These are phyloP conservation scores for Powellomyces hirtus DNA, from an alignment of 192 early-diverging fungal genomes.

Conservation along the genomic window DNA sequence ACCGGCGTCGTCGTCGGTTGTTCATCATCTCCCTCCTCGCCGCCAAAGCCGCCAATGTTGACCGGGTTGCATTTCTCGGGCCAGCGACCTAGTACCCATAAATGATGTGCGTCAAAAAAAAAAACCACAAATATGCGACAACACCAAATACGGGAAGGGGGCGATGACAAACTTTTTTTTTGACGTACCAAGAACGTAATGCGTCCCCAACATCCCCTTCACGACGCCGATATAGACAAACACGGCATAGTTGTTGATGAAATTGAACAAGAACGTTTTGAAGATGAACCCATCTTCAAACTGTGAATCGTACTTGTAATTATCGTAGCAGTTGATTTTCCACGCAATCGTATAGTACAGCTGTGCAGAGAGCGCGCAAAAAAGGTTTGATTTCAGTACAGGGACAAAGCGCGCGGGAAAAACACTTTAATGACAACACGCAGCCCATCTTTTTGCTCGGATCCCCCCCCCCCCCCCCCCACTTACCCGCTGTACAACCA, in stretches of 20 bases:
- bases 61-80: background rate
- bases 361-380: background rate
- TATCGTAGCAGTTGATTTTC: background rate
- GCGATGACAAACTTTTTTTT: too few relatives aligned
- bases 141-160: too few relatives aligned
- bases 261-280: slow-evolving; percentile 60
- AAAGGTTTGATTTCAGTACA: background rate
- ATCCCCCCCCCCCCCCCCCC: background rate
- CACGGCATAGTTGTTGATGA: slow-evolving; percentile 62
- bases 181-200: background rate
- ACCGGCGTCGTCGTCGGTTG: too few relatives aligned
- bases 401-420: too few relatives aligned
- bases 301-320: slow-evolving; percentile 14
- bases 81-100: background rate
- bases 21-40: too few relatives aligned
- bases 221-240: slow-evolving; percentile 60
- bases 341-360: background rate
- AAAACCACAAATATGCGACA: background rate
- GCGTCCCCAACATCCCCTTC: slow-evolving; percentile 31
- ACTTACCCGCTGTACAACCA: slow-evolving; percentile 21
- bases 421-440: too few relatives aligned
- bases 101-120: background rate
- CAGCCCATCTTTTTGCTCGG: too few relatives aligned
- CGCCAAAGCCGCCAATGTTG: background rate
- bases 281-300: slow-evolving; percentile 41